phyloP scores from a whole-genome alignment of 345 rosid genomes.

The Eucalyptus erythrocorys region DNA sequence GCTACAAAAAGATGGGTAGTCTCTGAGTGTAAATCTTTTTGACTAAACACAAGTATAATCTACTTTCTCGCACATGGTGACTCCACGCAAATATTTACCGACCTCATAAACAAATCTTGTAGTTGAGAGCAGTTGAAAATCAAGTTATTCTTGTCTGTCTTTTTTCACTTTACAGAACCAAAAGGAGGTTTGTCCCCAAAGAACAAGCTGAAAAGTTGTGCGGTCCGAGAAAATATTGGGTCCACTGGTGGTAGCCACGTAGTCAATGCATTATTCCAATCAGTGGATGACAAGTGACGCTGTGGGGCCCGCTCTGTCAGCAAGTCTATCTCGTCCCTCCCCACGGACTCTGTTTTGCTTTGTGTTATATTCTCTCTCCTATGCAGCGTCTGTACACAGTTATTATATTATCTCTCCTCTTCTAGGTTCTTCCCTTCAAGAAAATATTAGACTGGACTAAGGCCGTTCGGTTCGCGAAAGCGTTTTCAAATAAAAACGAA shows the following conservation, averaged over 20 bases:
- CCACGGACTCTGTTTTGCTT: neutral
- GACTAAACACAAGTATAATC: neutral
- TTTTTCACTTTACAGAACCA: neutral
- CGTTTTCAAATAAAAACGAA: neutral
- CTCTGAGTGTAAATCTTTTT: neutral
- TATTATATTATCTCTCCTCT: neutral
- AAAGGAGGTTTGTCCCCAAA: neutral
- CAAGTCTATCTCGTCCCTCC: neutral
- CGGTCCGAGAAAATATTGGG: too few species aligned
- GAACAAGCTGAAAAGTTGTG: too few species aligned
- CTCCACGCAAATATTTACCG: neutral
- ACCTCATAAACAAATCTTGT: neutral
- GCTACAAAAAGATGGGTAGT: neutral
- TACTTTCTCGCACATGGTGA: neutral
- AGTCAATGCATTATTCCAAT: too few species aligned
- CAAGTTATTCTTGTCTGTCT: neutral
- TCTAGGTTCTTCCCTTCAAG: neutral
- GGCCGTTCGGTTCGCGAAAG: neutral
- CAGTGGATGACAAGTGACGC: neutral
- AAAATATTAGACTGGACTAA: neutral
- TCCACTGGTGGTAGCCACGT: too few species aligned
- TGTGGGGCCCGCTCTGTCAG: neutral
- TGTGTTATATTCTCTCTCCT: too few species aligned
- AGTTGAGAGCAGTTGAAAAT: neutral
- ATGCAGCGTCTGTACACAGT: too few species aligned